Conservation (phyloP, 306 rosid genomes). For the barrel medic (Medicago truncatula) region MtrunA17r5.0-ANR NC_053042.1:142501-143000, state of each 20-base stretch:
- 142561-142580: background rate
- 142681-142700: background rate
- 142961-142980: background rate
- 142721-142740: background rate
- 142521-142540: background rate
- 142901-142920: background rate
- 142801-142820: background rate
- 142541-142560: background rate
- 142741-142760: background rate
- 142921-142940: background rate
- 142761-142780: background rate
- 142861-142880: background rate
- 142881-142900: background rate
- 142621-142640: too few species aligned
- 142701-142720: background rate
- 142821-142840: background rate
- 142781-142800: background rate
- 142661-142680: conserved; percentile 1
- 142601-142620: background rate
- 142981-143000: background rate
- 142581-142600: background rate
- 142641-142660: background rate
- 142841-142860: background rate
- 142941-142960: background rate
- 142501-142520: background rate